Conservation (phyloP, 1,139 yeast species). For the Geotrichum macrosporum region DNA sequence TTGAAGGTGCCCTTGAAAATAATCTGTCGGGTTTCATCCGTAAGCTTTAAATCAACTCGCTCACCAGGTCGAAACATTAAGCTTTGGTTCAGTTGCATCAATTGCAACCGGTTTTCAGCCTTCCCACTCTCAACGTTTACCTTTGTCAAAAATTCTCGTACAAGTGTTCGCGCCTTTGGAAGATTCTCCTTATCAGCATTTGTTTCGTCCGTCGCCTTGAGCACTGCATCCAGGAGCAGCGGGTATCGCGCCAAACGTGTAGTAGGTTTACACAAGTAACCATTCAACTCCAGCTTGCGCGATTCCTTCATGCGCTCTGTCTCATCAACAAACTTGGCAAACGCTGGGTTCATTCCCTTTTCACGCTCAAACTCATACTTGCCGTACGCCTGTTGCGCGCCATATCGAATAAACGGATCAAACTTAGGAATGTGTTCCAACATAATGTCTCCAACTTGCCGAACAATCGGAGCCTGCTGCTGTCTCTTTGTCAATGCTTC, state of each 20-base stretch:
- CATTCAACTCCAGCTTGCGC: constrained; percentile 83
- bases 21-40: constrained; percentile 74
- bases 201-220: constrained; percentile 72
- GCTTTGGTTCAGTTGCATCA: constrained; percentile 79
- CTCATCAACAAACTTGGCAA: constrained; percentile 89
- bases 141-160: constrained; percentile 69
- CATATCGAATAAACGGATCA: constrained; percentile 88
- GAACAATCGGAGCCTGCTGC: constrained; percentile 80
- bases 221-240: constrained; percentile 71
- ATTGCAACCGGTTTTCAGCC: constrained; percentile 86
- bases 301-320: constrained; percentile 87
- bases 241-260: constrained; percentile 96
- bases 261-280: constrained; percentile 91
- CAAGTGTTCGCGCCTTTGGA: constrained; percentile 67
- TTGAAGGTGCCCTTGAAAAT: constrained; percentile 73
- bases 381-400: constrained; percentile 95
- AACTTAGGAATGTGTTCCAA: constrained; percentile 78
- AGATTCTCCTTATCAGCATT: constrained; percentile 71
- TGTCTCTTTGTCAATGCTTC: constrained; percentile 89
- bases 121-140: constrained; percentile 91
- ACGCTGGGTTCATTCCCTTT: constrained; percentile 80
- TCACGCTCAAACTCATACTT: constrained; percentile 95
- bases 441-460: constrained; percentile 81
- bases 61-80: constrained; percentile 75
- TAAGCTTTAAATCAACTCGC: constrained; percentile 77